Conservation (phyloP, 2,329 filamentous ascomycete genomes). For the Dactylonectria macrodidyma region DNA sequence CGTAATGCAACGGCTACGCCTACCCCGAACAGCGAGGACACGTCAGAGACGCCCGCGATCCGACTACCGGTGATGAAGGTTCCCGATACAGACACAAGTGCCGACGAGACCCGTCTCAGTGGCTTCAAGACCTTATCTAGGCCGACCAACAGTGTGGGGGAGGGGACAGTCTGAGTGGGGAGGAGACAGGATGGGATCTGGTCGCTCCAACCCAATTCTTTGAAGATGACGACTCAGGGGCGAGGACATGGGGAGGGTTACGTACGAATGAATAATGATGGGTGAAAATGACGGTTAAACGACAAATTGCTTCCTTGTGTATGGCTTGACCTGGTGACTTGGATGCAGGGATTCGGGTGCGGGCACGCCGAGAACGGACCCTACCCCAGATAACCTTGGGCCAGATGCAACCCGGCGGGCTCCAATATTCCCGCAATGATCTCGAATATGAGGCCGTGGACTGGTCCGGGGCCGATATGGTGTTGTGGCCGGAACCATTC, state of each 20-base stretch:
- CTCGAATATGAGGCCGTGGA: constrained; percentile 24
- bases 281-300: not conserved
- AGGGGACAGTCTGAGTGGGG: constrained; percentile 25
- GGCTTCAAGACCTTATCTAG: constrained; percentile 47
- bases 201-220: constrained; percentile 9
- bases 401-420: constrained; percentile 16
- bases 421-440: constrained; percentile 19
- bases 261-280: constrained; percentile 30
- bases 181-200: constrained; percentile 17
- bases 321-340: constrained; percentile 6
- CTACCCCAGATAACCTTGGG: constrained; percentile 21
- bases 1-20: constrained; percentile 10
- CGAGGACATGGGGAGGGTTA: constrained; percentile 23
- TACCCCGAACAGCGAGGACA: constrained; percentile 5
- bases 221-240: constrained; percentile 23
- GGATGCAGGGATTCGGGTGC: constrained; percentile 18
- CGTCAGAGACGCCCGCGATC: constrained; percentile 20
- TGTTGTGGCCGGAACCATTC: constrained; percentile 53
- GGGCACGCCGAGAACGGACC: constrained; percentile 27
- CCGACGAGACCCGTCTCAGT: constrained; percentile 27
- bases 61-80: constrained; percentile 14
- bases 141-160: constrained; percentile 36
- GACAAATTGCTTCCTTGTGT: constrained; percentile 8
- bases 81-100: constrained; percentile 18
- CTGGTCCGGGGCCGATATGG: constrained; percentile 47